Evolutionary conservation across 805 yeast genomes (phyloP).

Genomic region (Kluyveromyces nonfermentans): DNA sequence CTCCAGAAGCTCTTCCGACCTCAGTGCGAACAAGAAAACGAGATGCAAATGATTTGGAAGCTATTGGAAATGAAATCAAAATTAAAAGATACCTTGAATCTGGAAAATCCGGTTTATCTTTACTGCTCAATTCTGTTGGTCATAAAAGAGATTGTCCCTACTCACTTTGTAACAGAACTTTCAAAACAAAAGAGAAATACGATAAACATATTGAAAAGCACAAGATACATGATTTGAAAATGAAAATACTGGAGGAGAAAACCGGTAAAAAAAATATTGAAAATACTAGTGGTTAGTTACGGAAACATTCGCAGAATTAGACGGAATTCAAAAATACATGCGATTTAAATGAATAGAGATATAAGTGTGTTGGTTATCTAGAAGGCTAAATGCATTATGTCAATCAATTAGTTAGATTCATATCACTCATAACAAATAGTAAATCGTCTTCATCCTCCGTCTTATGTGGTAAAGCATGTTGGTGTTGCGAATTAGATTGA

Average conservation of each 20-base stretch:
- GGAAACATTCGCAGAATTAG: not conserved
- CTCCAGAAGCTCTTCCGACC: not conserved
- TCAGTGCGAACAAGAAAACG: conserved; percentile 3
- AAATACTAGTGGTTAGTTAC: too few relatives aligned
- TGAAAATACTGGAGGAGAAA: conserved; percentile 10
- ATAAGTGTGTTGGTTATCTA: not conserved
- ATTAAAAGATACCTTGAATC: conserved; percentile 20
- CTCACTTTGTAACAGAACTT: conserved; percentile 43
- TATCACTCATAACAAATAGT: conserved; percentile 65
- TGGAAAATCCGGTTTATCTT: conserved; percentile 21
- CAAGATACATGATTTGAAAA: conserved; percentile 26
- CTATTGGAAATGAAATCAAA: conserved; percentile 18
- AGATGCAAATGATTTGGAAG: conserved; percentile 9
- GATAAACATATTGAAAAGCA: conserved; percentile 28
- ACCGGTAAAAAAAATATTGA: not conserved
- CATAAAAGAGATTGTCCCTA: conserved; percentile 39
- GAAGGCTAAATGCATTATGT: not conserved
- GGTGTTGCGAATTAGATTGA: conserved; percentile 1
- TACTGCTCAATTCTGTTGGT: conserved; percentile 30
- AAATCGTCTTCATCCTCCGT: conserved; percentile 58
- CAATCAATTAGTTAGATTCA: conserved; percentile 36
- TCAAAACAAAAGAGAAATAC: conserved; percentile 33
- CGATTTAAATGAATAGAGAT: not conserved
- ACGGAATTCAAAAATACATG: not conserved
- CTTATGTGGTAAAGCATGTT: conserved; percentile 8